Evolutionary conservation across 805 yeast genomes (phyloP), one percentile per base, ranked within the genome.

Genomic region (Myxozyma neglecta): DNA sequence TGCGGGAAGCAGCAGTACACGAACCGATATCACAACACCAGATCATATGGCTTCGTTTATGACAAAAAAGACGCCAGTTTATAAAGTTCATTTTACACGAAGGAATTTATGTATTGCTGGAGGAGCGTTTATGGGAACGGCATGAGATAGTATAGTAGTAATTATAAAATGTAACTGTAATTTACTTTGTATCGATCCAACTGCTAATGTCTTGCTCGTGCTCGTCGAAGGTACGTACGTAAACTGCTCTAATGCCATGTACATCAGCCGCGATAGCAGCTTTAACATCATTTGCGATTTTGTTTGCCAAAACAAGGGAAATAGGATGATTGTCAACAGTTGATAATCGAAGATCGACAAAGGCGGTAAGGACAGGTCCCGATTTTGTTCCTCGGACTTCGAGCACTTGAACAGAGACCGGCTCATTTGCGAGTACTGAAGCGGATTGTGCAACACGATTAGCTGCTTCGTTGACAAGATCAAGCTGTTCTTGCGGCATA

Each of bases 21-120:
- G 84, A 61, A 82, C 82, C 68, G 81, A 87, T 62, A 81, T 85
- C n/a, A 91, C 96, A 10, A 84, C 96, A 1, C 82, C 85, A 53
- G 99, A 94, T 74, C 96, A 93, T 70, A 83, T 94, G 85, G 91
- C 96, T 3, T 94, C 94, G 20, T 94, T 88, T 73, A 89, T 89
- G 75, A 93, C 99, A 0, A 94, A 91, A 76, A 87, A 86, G 74
- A 91, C 97, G 0, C 97, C 97, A 3, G 94, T 94, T 34, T 94
- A 87, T 77, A 90, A 89, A 70, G 96, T 94, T 40, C 91, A 88
- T 70, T 93, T 94, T 73, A 93, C 98, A 0, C 81, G 96, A 73
- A 80, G 96, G 63, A 94, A 94, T 76, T 76, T 94, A 68, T 92
- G 96, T 69, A 80, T 94, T 42, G 97, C 97, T 0, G 97, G 90